These are phyloP conservation scores for Ormosia emarginata DNA, from an alignment of 306 rosid species.

Conservation along the genomic window DNA sequence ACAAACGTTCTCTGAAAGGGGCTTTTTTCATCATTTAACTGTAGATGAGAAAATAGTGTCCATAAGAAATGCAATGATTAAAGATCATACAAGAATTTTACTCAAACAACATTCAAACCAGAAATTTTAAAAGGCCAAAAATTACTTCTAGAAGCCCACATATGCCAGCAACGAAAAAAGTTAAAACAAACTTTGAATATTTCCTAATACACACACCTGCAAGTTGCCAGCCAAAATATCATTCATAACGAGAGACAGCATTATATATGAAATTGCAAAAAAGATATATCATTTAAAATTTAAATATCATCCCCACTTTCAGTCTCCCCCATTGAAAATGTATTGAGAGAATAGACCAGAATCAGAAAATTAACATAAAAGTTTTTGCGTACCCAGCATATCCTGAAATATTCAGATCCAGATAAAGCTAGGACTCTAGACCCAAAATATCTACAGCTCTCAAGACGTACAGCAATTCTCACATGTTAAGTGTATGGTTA, in stretches of 20 bases:
- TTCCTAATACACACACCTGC: not conserved
- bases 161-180: not conserved
- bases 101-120: not conserved
- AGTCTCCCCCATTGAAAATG: not conserved
- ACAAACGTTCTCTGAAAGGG: constrained; percentile 86
- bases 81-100: not conserved
- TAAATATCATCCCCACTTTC: constrained; percentile 10
- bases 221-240: not conserved
- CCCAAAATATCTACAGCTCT: not conserved
- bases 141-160: not conserved
- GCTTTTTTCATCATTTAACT: constrained; percentile 87
- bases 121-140: constrained; percentile 1
- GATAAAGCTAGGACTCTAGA: not conserved
- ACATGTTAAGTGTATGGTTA: not conserved
- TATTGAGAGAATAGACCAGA: not conserved
- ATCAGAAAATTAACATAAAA: not conserved
- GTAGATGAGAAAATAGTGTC: constrained; percentile 22
- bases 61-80: constrained; percentile 17
- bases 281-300: not conserved
- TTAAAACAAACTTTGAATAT: not conserved
- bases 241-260: not conserved
- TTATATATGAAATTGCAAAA: not conserved
- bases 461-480: not conserved
- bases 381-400: not conserved
- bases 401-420: not conserved